Percentiles rank a stretch among this genome's conserved stretches.
phyloP scores from a whole-genome alignment of 1,139 yeast genomes.

The Diutina sp. region DNA sequence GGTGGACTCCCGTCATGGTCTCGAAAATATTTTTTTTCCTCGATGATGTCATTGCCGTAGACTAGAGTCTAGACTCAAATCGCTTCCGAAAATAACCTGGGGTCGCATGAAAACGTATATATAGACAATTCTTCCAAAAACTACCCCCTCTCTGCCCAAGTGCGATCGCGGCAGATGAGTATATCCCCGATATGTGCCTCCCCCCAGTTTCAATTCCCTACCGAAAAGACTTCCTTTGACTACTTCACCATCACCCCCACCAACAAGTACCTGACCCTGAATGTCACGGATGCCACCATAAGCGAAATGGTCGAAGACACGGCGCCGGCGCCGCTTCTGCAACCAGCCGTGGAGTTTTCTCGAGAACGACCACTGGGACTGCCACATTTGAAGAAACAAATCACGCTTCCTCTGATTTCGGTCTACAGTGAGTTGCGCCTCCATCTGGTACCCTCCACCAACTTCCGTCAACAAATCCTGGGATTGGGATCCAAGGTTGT shows the following conservation, averaged over 20 bases:
- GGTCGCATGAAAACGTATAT: not conserved
- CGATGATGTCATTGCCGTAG: not conserved
- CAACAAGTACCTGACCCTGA: not conserved
- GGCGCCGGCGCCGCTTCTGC: not conserved
- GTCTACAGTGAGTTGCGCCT: not conserved
- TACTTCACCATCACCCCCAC: not conserved
- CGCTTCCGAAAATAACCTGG: not conserved
- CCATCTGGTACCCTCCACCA: not conserved
- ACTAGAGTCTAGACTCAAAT: not conserved
- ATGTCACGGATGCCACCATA: not conserved
- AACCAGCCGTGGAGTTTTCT: not conserved
- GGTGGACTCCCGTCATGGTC: not conserved
- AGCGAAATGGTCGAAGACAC: not conserved
- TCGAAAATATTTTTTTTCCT: not conserved
- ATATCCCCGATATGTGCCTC: conserved; percentile 3
- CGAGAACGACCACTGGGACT: not conserved
- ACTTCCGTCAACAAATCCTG: not conserved
- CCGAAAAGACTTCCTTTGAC: not conserved
- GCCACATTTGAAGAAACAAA: not conserved
- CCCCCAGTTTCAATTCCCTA: conserved; percentile 1
- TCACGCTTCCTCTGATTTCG: not conserved
- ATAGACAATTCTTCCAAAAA: not conserved
- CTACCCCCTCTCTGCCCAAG: not conserved
- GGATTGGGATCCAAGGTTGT: not conserved
- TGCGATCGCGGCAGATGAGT: not conserved